These are phyloP conservation scores for Pseudisothecium myosuroides DNA, from an alignment of 225 moss, liverwort and hornwort genomes.

Conservation along the genomic window DNA sequence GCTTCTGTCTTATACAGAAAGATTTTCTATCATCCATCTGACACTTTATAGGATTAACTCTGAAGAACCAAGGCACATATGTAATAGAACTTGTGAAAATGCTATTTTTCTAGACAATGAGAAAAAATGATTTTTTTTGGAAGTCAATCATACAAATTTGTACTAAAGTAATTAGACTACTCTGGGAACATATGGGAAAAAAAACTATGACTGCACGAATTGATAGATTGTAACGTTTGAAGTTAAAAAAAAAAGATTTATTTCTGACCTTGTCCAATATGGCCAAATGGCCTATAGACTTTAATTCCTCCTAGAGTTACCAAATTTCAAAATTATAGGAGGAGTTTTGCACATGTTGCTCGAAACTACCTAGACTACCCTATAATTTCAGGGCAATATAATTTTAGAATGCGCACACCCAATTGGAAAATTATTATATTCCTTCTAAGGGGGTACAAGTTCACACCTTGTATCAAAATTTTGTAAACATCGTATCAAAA, in stretches of 20 bases:
- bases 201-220: not conserved
- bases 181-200: not conserved
- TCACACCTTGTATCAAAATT: not conserved
- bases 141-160: not conserved
- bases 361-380: accelerated
- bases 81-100: accelerated
- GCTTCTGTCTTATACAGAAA: not conserved
- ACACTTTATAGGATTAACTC: not conserved
- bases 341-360: not conserved
- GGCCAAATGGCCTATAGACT: not conserved
- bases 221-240: not conserved
- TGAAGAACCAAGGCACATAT: accelerated
- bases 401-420: accelerated
- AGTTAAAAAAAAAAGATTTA: not conserved
- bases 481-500: not conserved
- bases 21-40: accelerated
- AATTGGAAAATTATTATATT: not conserved
- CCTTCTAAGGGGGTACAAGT: accelerated
- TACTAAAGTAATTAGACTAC: not conserved
- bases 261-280: accelerated
- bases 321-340: not conserved
- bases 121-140: too few relatives aligned
- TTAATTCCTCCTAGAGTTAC: not conserved
- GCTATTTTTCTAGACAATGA: accelerated
- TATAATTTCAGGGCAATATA: not conserved